phyloP scores from a whole-genome alignment of 2,329 filamentous ascomycete genomes.

The Pseudogymnoascus sp. region DNA sequence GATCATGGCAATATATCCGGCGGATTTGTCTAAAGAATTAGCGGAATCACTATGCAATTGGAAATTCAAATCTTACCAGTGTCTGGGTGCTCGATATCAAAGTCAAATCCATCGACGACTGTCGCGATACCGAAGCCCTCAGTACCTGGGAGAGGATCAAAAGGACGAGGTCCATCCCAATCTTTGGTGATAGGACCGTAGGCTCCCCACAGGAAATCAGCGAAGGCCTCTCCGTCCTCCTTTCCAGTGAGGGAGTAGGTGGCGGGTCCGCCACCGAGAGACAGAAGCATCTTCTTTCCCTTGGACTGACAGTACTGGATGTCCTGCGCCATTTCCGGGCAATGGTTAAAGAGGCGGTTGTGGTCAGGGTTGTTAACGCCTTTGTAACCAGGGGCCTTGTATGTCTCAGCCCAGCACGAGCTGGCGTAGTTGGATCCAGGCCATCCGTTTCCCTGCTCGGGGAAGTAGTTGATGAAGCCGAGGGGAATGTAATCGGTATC shows the following conservation, averaged over 20 bases:
- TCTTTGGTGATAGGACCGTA: slow-evolving; percentile 32
- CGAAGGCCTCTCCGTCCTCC: slow-evolving; percentile 30
- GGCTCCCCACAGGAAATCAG: slow-evolving; percentile 33
- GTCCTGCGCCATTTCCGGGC: slow-evolving; percentile 30
- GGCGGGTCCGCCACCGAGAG: slow-evolving; percentile 29
- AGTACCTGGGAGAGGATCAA: slow-evolving; percentile 19
- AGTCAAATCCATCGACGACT: slow-evolving; percentile 28
- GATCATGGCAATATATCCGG: slow-evolving; percentile 25
- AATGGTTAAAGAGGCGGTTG: slow-evolving; percentile 29
- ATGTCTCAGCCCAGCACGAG: slow-evolving; percentile 30
- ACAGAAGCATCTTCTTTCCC: slow-evolving; percentile 35
- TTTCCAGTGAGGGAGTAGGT: slow-evolving; percentile 32
- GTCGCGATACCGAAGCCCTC: slow-evolving; percentile 18
- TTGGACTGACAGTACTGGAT: slow-evolving; percentile 33
- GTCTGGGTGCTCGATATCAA: slow-evolving; percentile 25
- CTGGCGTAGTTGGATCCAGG: slow-evolving; percentile 37
- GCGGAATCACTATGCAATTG: not conserved
- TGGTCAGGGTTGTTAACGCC: slow-evolving; percentile 26
- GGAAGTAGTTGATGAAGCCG: slow-evolving; percentile 36
- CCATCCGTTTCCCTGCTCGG: slow-evolving; percentile 35
- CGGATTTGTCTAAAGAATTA: slow-evolving; percentile 19
- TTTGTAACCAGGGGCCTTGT: slow-evolving; percentile 29
- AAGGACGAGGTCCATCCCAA: slow-evolving; percentile 26
- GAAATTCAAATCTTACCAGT: slow-evolving; percentile 11
- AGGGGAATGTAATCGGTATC: slow-evolving; percentile 37